Base-by-base conservation (phyloP, 768 basidiomycete species). In the Clathrus columnatus region DNA sequence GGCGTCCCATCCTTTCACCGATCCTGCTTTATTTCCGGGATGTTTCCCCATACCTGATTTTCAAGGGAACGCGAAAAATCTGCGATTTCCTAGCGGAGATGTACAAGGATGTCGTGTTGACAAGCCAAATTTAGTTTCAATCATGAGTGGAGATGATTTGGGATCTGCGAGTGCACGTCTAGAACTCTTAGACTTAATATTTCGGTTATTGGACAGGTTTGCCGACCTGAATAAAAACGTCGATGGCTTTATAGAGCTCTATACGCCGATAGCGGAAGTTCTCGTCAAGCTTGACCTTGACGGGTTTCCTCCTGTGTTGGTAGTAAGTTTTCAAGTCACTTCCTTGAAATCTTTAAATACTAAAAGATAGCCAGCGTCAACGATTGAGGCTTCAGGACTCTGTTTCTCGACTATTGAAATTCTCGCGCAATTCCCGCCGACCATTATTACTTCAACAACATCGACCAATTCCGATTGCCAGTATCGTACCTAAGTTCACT, bases 401-500 rank as follows among this genome's bases (percentile, higher is more conserved):
- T 11, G 65, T 90, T 7, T 64, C 67, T 24, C 80, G 85, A 5
- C 68, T 91, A 47, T 73, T 95, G 45, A 85, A 82, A 61, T 89
- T 94, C 63, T 73, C 90, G 0, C 72, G 67, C 10, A 79, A 85
- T 69, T 74, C 81, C 0, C 86, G 96, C 32, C 78, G 73, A 51
- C 91, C 96, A 0, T 82, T 99, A 26, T 72, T 69, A 2, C 77
- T 98, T 20, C 96, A 99, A 73, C 77, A 87, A 2, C 95, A 98
- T 74, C 96, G 94, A 68, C 90, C 93, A 0, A 95, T 98, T 46
- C 91, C 96, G 4, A 97, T 99, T 61, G 82, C 92, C 4, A 81
- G 92, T 0, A 93, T 91, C 69, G 78, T 91, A 23, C 96, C 96
- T 64, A 95, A 93, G 67, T 99, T 99, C 70, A 93, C 94, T 63